A percentile compares a stretch with the other conserved stretches of the same genome.
Evolutionary conservation across 2,329 filamentous ascomycete genomes (phyloP).

Genomic region (Ophiostoma novo-ulmi): DNA sequence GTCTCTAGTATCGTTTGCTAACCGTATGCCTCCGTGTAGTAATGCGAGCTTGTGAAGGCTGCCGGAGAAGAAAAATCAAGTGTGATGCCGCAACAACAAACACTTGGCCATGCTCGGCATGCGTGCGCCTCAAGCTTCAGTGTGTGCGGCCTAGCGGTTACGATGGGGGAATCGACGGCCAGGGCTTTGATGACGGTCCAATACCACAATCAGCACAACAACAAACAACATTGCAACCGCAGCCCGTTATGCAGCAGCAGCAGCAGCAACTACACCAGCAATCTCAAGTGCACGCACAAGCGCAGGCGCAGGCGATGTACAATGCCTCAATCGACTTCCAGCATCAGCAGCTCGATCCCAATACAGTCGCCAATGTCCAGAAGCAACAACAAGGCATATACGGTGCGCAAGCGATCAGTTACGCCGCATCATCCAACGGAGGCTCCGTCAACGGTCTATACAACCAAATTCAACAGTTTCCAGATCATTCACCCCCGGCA

Average conservation of each 20-base stretch:
- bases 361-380: neutral
- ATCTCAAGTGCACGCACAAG: conserved; percentile 29
- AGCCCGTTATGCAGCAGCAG: conserved; percentile 34
- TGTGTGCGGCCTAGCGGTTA: conserved; percentile 86
- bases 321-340: conserved; percentile 31
- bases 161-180: conserved; percentile 30
- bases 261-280: conserved; percentile 29
- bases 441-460: conserved; percentile 39
- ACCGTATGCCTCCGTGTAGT: conserved; percentile 50
- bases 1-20: conserved; percentile 25
- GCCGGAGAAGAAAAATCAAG: conserved; percentile 91
- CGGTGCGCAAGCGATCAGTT: conserved; percentile 43
- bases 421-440: conserved; percentile 36
- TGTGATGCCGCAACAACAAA: conserved; percentile 97
- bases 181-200: conserved; percentile 32
- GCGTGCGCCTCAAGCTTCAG: conserved; percentile 83
- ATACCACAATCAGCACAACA: conserved; percentile 28
- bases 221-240: conserved; percentile 32
- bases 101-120: conserved; percentile 94
- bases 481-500: conserved; percentile 45
- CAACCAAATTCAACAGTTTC: conserved; percentile 42
- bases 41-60: conserved; percentile 96
- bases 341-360: conserved; percentile 22
- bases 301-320: conserved; percentile 41
- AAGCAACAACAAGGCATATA: conserved; percentile 45